A percentile compares a stretch with the other conserved stretches of the same genome.
Conservation (phyloP, 805 yeast species). For the Suhomyces pyralidae region DNA sequence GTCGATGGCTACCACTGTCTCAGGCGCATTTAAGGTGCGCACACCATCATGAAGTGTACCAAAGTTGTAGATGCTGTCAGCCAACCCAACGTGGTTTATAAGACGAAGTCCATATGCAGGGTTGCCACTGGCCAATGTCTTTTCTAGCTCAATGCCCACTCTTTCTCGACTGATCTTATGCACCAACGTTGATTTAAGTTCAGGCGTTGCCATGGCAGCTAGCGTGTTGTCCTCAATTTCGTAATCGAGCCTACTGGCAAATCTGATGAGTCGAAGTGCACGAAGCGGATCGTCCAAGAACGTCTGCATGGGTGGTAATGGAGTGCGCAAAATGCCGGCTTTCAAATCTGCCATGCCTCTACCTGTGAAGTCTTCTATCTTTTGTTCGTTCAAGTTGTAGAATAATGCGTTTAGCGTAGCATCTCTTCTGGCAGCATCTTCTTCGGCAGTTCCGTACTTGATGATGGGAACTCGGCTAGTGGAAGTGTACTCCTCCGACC, state of each 20-base stretch:
- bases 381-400: conserved; percentile 65
- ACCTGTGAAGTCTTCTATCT: conserved; percentile 83
- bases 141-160: conserved; percentile 79
- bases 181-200: conserved; percentile 56
- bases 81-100: conserved; percentile 53
- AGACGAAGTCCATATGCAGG: conserved; percentile 63
- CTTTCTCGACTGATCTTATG: conserved; percentile 86
- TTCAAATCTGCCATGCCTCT: conserved; percentile 70
- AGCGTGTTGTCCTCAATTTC: conserved; percentile 55
- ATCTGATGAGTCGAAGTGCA: conserved; percentile 79
- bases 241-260: conserved; percentile 78
- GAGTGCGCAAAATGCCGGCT: conserved; percentile 77
- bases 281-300: conserved; percentile 93
- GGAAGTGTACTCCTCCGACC: conserved; percentile 82
- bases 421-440: conserved; percentile 91
- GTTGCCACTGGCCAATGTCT: conserved; percentile 63
- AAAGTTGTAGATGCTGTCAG: conserved; percentile 53
- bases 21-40: conserved; percentile 14
- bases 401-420: conserved; percentile 93
- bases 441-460: conserved; percentile 82
- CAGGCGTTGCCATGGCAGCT: conserved; percentile 59
- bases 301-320: conserved; percentile 79
- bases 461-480: conserved; percentile 84
- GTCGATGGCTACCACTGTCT: conserved; percentile 14
- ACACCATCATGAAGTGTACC: conserved; percentile 21